Conservation (phyloP, 768 basidiomycete genomes). For the Tylopilus intermedius region DNA sequence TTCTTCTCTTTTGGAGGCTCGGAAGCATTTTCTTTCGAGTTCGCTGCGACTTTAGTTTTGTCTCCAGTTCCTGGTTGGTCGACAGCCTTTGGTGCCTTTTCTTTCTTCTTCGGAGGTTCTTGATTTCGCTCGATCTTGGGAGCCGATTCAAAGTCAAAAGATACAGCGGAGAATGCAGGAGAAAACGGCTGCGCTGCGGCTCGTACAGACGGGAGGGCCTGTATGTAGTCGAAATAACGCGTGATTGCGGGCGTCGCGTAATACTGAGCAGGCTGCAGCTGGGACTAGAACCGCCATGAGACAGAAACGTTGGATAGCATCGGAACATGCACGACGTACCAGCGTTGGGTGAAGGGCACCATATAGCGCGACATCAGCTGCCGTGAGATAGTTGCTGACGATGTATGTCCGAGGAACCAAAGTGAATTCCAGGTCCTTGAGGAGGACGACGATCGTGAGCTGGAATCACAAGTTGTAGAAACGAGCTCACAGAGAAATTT, state of each 20-base stretch:
- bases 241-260: constrained; percentile 77
- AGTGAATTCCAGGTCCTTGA: constrained; percentile 65
- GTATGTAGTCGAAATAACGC: constrained; percentile 95
- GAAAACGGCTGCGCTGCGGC: constrained; percentile 48
- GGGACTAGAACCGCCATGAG: constrained; percentile 45
- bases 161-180: constrained; percentile 51
- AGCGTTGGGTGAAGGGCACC: constrained; percentile 79
- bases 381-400: constrained; percentile 78
- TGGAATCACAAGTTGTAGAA: background rate
- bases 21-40: constrained; percentile 37
- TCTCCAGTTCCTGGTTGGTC: constrained; percentile 23
- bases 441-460: background rate
- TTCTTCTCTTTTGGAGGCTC: constrained; percentile 25
- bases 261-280: constrained; percentile 66
- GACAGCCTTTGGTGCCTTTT: constrained; percentile 43
- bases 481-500: constrained; percentile 44
- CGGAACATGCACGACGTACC: constrained; percentile 41
- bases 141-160: constrained; percentile 71
- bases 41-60: constrained; percentile 28
- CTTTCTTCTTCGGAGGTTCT: constrained; percentile 74
- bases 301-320: background rate
- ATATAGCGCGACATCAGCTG: constrained; percentile 88
- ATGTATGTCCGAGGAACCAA: constrained; percentile 79
- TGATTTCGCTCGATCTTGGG: constrained; percentile 70
- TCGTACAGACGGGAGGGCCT: constrained; percentile 61